Percentiles rank a stretch among this genome's conserved stretches.
These are phyloP conservation scores for Berberis vulgaris DNA, from an alignment of 164 flowering plant genomes.

Conservation along the genomic window DNA sequence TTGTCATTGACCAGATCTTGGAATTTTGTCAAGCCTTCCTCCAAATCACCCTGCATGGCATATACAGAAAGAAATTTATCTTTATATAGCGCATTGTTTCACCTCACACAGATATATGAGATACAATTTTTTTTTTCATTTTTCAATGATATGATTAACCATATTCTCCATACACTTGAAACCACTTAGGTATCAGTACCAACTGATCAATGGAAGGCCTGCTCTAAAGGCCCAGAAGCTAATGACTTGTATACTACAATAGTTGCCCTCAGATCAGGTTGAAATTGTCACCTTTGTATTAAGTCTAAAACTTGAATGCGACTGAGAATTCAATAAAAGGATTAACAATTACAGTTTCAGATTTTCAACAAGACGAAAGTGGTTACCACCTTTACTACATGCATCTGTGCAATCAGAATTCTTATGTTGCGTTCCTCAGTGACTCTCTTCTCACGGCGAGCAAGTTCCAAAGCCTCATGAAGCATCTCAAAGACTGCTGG, in stretches of 20 bases:
- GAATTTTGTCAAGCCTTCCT: conserved; percentile 53
- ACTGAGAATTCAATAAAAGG: background rate
- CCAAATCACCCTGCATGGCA: conserved; percentile 64
- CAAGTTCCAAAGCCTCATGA: conserved; percentile 52
- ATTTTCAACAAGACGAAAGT: background rate
- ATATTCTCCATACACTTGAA: no score
- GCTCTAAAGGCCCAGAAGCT: no score
- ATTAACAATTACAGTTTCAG: background rate
- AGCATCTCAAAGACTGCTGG: conserved; percentile 82
- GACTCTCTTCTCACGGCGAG: conserved; percentile 54
- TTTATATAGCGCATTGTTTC: background rate
- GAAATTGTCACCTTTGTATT: no score
- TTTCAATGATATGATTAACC: no score
- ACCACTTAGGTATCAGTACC: no score
- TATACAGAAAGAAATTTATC: background rate
- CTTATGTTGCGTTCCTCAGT: conserved; percentile 82
- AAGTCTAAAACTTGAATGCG: no score
- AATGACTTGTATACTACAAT: no score
- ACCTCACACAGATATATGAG: background rate
- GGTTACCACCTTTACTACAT: conserved; percentile 53
- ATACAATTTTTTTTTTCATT: no score
- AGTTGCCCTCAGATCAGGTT: no score
- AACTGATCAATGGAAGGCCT: no score
- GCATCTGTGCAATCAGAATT: conserved; percentile 90
- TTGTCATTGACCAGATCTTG: conserved; percentile 64